Evolutionary conservation across 768 basidiomycete species (phyloP), one percentile per base, ranked within the genome.

Genomic region (Auricularia sp.): DNA sequence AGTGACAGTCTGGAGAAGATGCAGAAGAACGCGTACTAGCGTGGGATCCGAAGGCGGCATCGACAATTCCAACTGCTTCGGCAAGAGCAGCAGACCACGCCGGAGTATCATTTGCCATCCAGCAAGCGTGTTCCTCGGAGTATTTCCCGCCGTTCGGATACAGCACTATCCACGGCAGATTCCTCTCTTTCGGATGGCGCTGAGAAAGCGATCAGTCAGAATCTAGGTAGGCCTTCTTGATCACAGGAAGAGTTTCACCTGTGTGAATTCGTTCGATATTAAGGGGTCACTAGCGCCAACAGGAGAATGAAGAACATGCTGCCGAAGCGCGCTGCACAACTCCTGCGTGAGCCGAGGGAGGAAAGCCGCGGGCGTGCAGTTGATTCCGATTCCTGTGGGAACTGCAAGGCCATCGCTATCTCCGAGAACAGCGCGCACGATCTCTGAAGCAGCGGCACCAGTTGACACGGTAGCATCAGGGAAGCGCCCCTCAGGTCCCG

Each of bases 101-200:
- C 2, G 70, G 66, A 61, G 66, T 71, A 51, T 69, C 68, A 64
- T 43, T 61, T 44, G 36, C 68, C 36, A 18, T 35, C 62, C 33
- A 61, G 61, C 35, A 23, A 51, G 29, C 63, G 14, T 58, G 66
- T 56, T 10, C 66, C 63, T 87, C 80, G 68, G 84, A 90, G 0
- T 76, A 70, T 59, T 83, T 80, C 42, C 84, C 84, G 6, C 85
- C 85, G 68, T 91, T 89, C 4, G 91, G 90, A 69, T 91, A 89
- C 29, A 92, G 67, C 4, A 90, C 79, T 10, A 92, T 74, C 77
- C 80, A 86, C 6, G 82, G 83, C 66, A 29, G 21, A 16, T 16
- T 12, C 16, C 16, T 18, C 21, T 16, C 14, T 10, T 18, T 16
- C 6, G 47, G 47, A 18, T 6, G 14, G 21, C 18, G 18, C 47